Evolutionary conservation across 305 asterid genomes (phyloP).

Genomic region (Ajuga reptans): DNA sequence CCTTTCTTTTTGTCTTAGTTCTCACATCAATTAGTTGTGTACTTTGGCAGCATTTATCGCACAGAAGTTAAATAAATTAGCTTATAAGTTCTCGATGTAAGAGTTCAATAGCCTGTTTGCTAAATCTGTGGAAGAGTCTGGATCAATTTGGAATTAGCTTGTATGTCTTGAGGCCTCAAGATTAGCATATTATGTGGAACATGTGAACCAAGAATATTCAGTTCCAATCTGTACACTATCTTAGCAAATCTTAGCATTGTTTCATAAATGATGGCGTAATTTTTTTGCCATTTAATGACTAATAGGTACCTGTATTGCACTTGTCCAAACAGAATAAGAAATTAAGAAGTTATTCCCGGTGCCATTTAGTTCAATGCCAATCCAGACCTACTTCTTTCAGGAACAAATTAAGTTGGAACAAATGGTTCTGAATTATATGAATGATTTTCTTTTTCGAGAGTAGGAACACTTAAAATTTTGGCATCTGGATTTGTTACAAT

Average conservation of each 20-base stretch:
- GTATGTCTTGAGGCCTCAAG: background rate
- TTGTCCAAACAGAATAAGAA: background rate
- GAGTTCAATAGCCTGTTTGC: background rate
- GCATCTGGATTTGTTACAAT: background rate
- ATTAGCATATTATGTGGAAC: background rate
- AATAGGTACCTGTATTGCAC: background rate
- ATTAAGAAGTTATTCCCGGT: background rate
- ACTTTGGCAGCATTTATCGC: background rate
- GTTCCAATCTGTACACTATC: constrained; percentile 9
- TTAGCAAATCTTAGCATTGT: background rate
- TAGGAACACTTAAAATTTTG: background rate
- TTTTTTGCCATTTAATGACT: background rate
- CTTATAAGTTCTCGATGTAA: background rate
- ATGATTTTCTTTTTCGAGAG: background rate
- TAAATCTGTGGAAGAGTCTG: background rate
- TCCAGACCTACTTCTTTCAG: background rate
- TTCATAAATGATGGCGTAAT: background rate
- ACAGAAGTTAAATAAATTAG: background rate
- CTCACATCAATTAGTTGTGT: background rate
- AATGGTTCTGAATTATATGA: background rate
- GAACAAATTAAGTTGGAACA: background rate
- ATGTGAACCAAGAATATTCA: background rate
- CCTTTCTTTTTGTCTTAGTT: background rate
- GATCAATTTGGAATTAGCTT: background rate
- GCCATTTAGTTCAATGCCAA: background rate